phyloP scores from a whole-genome alignment of 225 moss, liverwort and hornwort genomes.

The Asterella californica region DNA sequence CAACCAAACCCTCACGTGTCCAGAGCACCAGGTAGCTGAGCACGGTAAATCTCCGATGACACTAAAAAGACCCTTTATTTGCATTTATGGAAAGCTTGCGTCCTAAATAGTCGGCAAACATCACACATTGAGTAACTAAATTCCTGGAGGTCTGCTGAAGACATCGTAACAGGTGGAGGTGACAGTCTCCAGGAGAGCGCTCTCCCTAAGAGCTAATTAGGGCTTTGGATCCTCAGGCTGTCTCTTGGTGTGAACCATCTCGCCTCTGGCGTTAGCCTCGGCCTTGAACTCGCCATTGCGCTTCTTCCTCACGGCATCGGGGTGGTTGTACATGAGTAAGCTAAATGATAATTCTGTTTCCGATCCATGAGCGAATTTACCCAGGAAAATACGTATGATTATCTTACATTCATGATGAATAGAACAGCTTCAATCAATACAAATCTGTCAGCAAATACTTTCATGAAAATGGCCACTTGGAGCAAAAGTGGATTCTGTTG shows the following conservation, averaged over 20 bases:
- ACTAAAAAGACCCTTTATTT: constrained; percentile 5
- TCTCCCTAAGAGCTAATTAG: constrained; percentile 59
- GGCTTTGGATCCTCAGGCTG: constrained; percentile 63
- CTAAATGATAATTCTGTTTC: constrained; percentile 49
- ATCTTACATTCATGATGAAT: no score
- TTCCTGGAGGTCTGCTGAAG: constrained; percentile 74
- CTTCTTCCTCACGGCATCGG: constrained; percentile 72
- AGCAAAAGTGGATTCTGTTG: constrained; percentile 7
- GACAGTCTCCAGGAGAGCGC: constrained; percentile 68
- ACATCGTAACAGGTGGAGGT: constrained; percentile 79
- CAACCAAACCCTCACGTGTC: not conserved
- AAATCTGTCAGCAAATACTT: not conserved
- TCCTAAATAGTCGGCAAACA: constrained; percentile 9
- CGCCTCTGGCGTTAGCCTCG: constrained; percentile 57
- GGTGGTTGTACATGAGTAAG: constrained; percentile 69
- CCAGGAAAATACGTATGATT: no score
- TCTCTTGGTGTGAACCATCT: constrained; percentile 56
- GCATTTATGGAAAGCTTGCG: not conserved
- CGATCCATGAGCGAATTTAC: no score
- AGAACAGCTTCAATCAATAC: not conserved
- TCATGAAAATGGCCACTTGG: not conserved
- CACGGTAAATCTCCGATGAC: not conserved
- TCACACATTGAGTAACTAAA: not conserved
- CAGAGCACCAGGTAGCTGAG: not conserved
- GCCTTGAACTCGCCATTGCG: constrained; percentile 53